Conservation (phyloP, 768 basidiomycete genomes). For the Psilocybe azurescens region DNA sequence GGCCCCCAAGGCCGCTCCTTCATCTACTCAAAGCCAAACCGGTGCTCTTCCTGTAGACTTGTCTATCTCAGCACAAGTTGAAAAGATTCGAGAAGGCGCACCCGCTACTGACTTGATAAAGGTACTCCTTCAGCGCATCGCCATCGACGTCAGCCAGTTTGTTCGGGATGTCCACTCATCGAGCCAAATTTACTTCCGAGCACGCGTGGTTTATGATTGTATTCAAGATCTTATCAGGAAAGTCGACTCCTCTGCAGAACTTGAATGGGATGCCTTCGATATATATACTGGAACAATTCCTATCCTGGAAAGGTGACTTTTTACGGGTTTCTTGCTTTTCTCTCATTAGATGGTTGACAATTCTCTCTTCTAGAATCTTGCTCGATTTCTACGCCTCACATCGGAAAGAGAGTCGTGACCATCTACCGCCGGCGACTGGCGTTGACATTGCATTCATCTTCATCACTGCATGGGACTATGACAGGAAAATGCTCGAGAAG, state of each 20-base stretch:
- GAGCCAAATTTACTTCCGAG: slow-evolving; percentile 18
- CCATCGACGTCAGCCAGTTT: slow-evolving; percentile 17
- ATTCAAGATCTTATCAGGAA: slow-evolving; percentile 25
- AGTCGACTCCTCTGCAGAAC: slow-evolving; percentile 12
- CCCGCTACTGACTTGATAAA: slow-evolving; percentile 26
- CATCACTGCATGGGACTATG: slow-evolving; percentile 20
- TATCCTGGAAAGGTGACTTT: background rate
- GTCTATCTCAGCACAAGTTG: slow-evolving; percentile 11
- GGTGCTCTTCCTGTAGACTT: slow-evolving; percentile 3
- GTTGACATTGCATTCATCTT: slow-evolving; percentile 16
- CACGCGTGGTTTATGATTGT: slow-evolving; percentile 24
- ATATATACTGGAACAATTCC: background rate
- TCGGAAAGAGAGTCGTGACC: slow-evolving; percentile 1
- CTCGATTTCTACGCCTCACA: slow-evolving; percentile 1
- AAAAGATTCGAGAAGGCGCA: slow-evolving; percentile 10
- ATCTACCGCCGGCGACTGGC: slow-evolving; percentile 14
- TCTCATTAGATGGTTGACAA: too few relatives aligned
- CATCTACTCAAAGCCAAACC: background rate
- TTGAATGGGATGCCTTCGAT: slow-evolving; percentile 2
- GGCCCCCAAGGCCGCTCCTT: background rate
- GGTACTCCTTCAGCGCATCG: slow-evolving; percentile 23
- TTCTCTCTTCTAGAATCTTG: background rate
- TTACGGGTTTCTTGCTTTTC: too few relatives aligned
- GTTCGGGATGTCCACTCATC: slow-evolving; percentile 23
- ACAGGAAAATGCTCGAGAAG: slow-evolving; percentile 17